Evolutionary conservation across 441 rosid genomes (phyloP).

Genomic region (Kokia cookei): DNA sequence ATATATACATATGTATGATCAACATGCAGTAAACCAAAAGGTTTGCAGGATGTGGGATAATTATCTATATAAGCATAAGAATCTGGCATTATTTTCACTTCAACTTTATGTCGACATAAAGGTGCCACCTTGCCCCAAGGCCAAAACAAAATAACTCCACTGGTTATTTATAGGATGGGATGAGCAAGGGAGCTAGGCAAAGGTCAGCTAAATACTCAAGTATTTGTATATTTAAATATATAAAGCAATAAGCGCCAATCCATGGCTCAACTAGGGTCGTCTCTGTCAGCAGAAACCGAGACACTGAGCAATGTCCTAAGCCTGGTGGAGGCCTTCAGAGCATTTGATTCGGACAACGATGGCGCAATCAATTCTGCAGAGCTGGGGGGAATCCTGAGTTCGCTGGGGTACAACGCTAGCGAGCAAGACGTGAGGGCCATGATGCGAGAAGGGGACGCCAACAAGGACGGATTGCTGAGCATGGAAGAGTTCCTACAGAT

Average conservation of each 20-base stretch:
- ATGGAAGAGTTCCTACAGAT: constrained; percentile 48
- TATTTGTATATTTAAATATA: too few species aligned
- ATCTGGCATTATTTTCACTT: background rate
- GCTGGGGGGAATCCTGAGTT: constrained; percentile 46
- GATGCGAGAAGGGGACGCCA: constrained; percentile 44
- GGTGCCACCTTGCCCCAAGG: background rate
- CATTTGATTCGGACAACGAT: constrained; percentile 51
- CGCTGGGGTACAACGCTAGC: constrained; percentile 43
- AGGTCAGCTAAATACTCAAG: background rate
- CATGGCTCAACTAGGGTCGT: constrained; percentile 36
- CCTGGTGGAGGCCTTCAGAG: constrained; percentile 49
- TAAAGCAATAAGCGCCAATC: background rate
- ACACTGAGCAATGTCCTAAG: constrained; percentile 32
- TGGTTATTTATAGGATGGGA: constrained; percentile 11
- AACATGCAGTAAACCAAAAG: background rate
- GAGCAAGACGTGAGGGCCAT: constrained; percentile 41
- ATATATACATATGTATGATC: background rate
- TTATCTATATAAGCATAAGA: constrained; percentile 20
- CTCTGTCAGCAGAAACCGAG: constrained; percentile 36
- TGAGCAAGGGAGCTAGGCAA: background rate
- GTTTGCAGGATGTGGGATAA: background rate
- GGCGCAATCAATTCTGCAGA: constrained; percentile 39
- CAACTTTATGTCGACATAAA: constrained; percentile 20
- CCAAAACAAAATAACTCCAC: background rate
- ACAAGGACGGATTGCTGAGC: constrained; percentile 49